Conservation (phyloP, 371 early-diverging fungal species). For the Syncephalastrum racemosum region DNA sequence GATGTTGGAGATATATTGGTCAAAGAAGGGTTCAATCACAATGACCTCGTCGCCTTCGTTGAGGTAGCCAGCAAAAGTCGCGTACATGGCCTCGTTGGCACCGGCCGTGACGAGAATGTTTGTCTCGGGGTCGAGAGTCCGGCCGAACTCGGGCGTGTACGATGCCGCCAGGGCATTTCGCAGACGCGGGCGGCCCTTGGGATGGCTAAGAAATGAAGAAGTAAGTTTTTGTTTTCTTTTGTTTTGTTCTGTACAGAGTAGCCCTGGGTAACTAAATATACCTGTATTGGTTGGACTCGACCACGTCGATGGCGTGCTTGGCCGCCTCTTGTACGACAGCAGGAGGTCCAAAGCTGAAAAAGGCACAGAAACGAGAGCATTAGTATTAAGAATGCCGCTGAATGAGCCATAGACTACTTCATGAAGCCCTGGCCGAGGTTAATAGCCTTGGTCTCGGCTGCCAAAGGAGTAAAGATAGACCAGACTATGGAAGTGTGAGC, state of each 20-base stretch:
- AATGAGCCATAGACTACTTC: slow-evolving; percentile 50
- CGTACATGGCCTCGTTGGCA: slow-evolving; percentile 90
- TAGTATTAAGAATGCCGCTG: neutral
- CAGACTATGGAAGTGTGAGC: slow-evolving; percentile 61
- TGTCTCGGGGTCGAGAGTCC: slow-evolving; percentile 71
- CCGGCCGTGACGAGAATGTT: slow-evolving; percentile 92
- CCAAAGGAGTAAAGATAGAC: slow-evolving; percentile 90
- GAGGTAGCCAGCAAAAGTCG: slow-evolving; percentile 75
- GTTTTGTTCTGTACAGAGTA: too few relatives aligned
- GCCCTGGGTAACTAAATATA: too few relatives aligned
- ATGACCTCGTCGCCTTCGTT: slow-evolving; percentile 87
- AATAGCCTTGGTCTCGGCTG: slow-evolving; percentile 82
- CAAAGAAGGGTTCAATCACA: slow-evolving; percentile 93
- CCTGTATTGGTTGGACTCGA: slow-evolving; percentile 82
- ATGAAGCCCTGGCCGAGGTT: slow-evolving; percentile 94
- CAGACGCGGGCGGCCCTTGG: slow-evolving; percentile 79
- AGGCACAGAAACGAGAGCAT: neutral
- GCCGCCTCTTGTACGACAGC: slow-evolving; percentile 87
- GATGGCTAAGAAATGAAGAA: slow-evolving; percentile 42
- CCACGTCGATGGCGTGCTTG: slow-evolving; percentile 60
- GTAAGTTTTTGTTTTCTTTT: neutral
- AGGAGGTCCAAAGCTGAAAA: slow-evolving; percentile 79
- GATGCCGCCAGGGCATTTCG: slow-evolving; percentile 77
- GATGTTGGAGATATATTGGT: slow-evolving; percentile 89
- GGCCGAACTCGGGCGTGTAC: slow-evolving; percentile 70